Base-by-base conservation (phyloP, 2,329 filamentous ascomycete species). In the Keithomyces neogunnii region DNA sequence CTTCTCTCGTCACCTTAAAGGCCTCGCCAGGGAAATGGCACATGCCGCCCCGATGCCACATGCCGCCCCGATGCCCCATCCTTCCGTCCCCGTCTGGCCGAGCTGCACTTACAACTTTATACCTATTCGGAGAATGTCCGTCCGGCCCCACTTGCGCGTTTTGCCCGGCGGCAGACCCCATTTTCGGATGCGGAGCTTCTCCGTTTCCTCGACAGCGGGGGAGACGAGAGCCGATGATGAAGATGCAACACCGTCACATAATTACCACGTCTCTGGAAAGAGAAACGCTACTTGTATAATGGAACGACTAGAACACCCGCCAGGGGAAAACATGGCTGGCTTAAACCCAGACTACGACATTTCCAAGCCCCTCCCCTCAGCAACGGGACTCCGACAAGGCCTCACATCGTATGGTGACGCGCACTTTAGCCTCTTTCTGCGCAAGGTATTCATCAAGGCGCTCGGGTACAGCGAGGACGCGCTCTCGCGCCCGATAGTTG, bases 361-460 rank as follows among this genome's bases (percentile, higher is more conserved):
- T 13, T 69, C 70, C 19, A 70, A 63, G 1, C 75, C 80, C 1
- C 76, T 86, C 49, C 68, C 73, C 40, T 65, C 67, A 33, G 56
- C 65, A 45, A 64, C 71, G 0, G 84, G 84, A 5, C 71, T 88
- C 32, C 76, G 82, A 6, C 81, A 82, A 57, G 81, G 81, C 1
- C 74, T 88, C 1, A 77, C 84, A 3, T 81, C 79, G 0, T 89
- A 89, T 57, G 86, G 86, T 44, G 86, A 89, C 57, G 73, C 84
- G 5, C 85, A 88, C 66, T 89, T 89, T 69, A 85, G 83, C 0
- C 74, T 89, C 2, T 89, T 89, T 60, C 73, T 89, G 0, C 77
- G 86, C 35, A 89, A 89, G 60, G 85, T 84, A 29, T 89, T 89
- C 65, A 88, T 89, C 70, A 89, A 89, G 65, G 84, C 85, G 0